Base-by-base conservation (phyloP, 176 grass and related monocot genomes). In the Themeda triandra region DNA sequence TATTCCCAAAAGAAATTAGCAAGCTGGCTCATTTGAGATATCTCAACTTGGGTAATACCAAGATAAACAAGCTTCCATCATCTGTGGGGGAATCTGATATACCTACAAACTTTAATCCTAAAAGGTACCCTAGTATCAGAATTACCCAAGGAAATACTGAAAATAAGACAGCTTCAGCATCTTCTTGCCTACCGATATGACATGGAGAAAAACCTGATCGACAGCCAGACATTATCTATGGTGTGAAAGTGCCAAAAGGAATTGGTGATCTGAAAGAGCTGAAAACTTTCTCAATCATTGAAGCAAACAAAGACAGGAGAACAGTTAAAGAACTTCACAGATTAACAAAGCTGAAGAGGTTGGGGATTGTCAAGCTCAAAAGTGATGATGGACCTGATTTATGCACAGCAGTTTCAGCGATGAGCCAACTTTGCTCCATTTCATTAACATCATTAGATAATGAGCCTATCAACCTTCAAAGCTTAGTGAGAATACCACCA, bases 341-440 rank as follows among this genome's bases (percentile, higher is more conserved):
- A 41, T 41, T 71, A 25, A 71, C 21, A 24, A 41, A 71, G 3
- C 5, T 71, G 68, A 71, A n/a, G 37, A 39, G 68, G 21, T 70
- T 71, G 19, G 68, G 68, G 68, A 71, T 70, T 70, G 19, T 70
- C 68, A 71, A 71, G 18, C 68, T 71, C 68, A 71, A 71, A 40
- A 37, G 36, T 24, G 13, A 71, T 71, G 35, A 71, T 41, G 68
- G 68, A 24, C 35, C 67, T n/a, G 67, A 70, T 41, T 70, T 70
- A 40, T 70, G 67, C 67, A 24, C 19, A 71, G 68, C 68, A 71
- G 1, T 71, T 71, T 23, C 68, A 71, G 36, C 24, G 37, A 71
- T 71, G 68, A n/a, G 10, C 21, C 36, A 71, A 24, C 68, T 71
- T 71, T 71, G 36, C 10, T 71, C 68, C 36, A 71, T 71, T 13